A percentile compares a stretch with the other conserved stretches of the same genome.
These are phyloP conservation scores for Wilcoxina mikolae DNA, from an alignment of 495 filamentous ascomycete species.

Conservation along the genomic window DNA sequence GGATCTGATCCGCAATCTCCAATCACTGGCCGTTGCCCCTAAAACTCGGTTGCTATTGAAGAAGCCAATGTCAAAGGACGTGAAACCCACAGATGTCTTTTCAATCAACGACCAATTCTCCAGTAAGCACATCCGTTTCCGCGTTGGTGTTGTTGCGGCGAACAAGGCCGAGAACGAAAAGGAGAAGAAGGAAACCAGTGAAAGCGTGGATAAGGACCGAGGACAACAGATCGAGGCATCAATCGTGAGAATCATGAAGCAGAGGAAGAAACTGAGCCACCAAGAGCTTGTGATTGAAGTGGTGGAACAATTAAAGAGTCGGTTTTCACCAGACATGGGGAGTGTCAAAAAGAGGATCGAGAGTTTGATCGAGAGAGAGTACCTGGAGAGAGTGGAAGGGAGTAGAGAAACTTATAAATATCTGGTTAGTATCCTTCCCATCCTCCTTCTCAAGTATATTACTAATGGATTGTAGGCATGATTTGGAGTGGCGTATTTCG, in stretches of 20 bases:
- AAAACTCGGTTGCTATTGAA: conserved; percentile 73
- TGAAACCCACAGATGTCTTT: conserved; percentile 69
- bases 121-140: conserved; percentile 71
- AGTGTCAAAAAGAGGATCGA: conserved; percentile 95
- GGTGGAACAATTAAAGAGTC: conserved; percentile 55
- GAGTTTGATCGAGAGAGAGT: conserved; percentile 79
- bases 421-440: conserved; percentile 34
- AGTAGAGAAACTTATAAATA: conserved; percentile 62
- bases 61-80: conserved; percentile 65
- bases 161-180: conserved; percentile 76
- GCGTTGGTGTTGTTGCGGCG: conserved; percentile 57
- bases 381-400: conserved; percentile 69
- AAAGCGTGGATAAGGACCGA: conserved; percentile 69
- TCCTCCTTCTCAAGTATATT: background rate
- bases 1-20: conserved; percentile 70
- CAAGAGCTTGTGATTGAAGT: conserved; percentile 73
- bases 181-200: conserved; percentile 74
- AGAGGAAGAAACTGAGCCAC: conserved; percentile 74
- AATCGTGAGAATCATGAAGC: conserved; percentile 56
- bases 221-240: conserved; percentile 71
- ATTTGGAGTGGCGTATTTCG: background rate
- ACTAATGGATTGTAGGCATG: background rate
- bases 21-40: conserved; percentile 70
- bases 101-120: conserved; percentile 70
- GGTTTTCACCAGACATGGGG: conserved; percentile 77